Base-by-base conservation (phyloP, 2,329 filamentous ascomycete species). In the Xylaria sp. region DNA sequence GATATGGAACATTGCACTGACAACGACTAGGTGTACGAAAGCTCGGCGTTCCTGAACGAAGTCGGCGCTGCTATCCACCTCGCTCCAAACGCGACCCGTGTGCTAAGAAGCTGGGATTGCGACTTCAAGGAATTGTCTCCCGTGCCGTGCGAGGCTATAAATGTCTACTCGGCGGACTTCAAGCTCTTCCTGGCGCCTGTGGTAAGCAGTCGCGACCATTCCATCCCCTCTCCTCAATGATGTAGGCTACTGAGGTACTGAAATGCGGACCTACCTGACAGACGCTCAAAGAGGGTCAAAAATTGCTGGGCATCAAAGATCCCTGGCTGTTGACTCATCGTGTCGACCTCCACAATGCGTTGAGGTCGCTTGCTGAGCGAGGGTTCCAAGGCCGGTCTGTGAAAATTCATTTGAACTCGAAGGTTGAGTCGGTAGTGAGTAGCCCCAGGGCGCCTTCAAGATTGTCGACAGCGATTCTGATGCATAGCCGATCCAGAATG, bases 21-120 rank as follows among this genome's bases (percentile, higher is more conserved):
- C 19, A 37, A 6, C 23, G 1, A 17, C 19, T 33, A 64, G 62
- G 52, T 64, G 13, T 64, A 62, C 23, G 62, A 64, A 48, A 46
- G 23, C n/a, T 64, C 62, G 4, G 37, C 44, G 29, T 64, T 64
- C 15, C 23, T 62, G 13, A 62, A 64, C 11, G 62, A 64, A 25
- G 62, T 64, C 8, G 62, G 62, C 35, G 62, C 62, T 3, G 62
- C 62, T 4, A 59, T 64, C 15, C 59, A 64, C 19, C 15, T 64
- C 1, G 33, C 58, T 1, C 62, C 62, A 1, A 64, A 64, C 33
- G 54, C 59, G 11, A 60, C 33, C 3, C 53, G 62, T 0, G 40
- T 64, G 15, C 21, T 64, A 1, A 54, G 40, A 21, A 59, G 38
- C 23, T 62, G 62, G 62, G 62, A 55, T 23, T 47, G 47, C 23